Base-by-base conservation (phyloP, 176 grass and related monocot genomes). In the Metroxylon sagu region DNA sequence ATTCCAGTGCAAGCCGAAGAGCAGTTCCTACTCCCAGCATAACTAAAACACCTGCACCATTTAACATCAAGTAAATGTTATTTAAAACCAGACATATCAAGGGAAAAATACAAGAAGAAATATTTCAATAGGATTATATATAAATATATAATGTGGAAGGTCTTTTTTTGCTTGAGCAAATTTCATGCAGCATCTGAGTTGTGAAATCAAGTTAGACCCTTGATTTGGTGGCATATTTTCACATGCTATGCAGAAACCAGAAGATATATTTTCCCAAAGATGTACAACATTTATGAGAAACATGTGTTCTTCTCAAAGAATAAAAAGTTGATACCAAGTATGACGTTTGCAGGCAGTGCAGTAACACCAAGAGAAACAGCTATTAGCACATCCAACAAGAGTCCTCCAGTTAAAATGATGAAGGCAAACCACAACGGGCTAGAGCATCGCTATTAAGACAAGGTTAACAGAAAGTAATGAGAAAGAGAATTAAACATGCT, bases 351-450 rank as follows among this genome's bases (percentile, higher is more conserved):
- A 60, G 93, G 93, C 51, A 98, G 84, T 25, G 87, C 76, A 2
- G 93, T 92, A 76, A 98, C 81, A 39, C 93, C 93, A 52, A 98
- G 93, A 78, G 93, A 92, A 77, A 98, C 78, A 27, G 93, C 92
- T 76, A 98, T 92, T 52, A 98, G 87, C 73, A 98, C 93, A 62
- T 98, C 87, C 78, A 98, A 65, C 57, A 98, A 88, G 55, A 98
- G 84, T 43, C 87, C 93, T 16, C 93, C 93, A 57, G 92, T 98
- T 76, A 98, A 75, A 76, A 98, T 88, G 62, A 84, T 81, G 80
- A 98, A 98, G 70, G 93, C 93, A 80, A 98, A 72, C 93, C 93
- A 98, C 59, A 98, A 82, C 54, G 93, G 87, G 73, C 78, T 98
- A 76, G 85, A 79, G 76, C 93, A 92, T 69, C 84, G 74, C 93